Evolutionary conservation across 208 protist genomes (phyloP).

Genomic region (Acanthamoeba lenticulata): DNA sequence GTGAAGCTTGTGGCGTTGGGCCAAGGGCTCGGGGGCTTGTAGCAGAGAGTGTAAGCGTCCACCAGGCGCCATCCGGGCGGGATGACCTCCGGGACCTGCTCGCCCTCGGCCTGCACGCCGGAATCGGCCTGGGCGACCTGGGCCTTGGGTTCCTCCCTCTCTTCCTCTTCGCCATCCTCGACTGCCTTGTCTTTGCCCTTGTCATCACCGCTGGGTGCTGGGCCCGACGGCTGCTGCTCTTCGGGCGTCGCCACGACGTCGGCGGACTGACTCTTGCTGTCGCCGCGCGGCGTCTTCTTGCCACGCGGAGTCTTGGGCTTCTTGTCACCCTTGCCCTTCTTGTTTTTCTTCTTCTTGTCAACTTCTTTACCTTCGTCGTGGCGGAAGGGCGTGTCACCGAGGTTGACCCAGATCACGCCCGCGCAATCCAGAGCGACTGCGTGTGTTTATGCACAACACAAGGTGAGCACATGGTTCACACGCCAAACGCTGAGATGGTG

Average conservation of each 20-base stretch:
- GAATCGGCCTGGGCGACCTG: neutral
- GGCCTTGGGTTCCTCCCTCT: neutral
- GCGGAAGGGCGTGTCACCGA: conserved; percentile 22
- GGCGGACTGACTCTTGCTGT: neutral
- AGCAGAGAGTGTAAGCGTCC: conserved; percentile 6
- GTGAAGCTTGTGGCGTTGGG: conserved; percentile 2
- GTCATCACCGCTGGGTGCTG: no score
- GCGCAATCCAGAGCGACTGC: conserved; percentile 24
- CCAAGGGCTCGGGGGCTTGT: neutral
- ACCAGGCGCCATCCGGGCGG: neutral
- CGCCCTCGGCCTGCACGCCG: neutral
- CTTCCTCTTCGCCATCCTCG: neutral
- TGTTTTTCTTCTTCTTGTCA: conserved; percentile 13
- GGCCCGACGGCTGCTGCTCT: no score
- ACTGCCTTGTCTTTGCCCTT: neutral
- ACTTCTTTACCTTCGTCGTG: neutral
- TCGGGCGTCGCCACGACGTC: no score
- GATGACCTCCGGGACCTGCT: neutral
- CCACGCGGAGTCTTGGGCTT: neutral
- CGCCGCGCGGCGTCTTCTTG: conserved; percentile 56
- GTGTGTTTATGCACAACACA: neutral
- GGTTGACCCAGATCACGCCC: conserved; percentile 9
- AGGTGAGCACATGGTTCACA: no score
- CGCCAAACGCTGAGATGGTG: no score
- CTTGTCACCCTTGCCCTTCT: neutral